phyloP scores from a whole-genome alignment of 176 grass and related monocot species.

The Luzula sylvatica region DNA sequence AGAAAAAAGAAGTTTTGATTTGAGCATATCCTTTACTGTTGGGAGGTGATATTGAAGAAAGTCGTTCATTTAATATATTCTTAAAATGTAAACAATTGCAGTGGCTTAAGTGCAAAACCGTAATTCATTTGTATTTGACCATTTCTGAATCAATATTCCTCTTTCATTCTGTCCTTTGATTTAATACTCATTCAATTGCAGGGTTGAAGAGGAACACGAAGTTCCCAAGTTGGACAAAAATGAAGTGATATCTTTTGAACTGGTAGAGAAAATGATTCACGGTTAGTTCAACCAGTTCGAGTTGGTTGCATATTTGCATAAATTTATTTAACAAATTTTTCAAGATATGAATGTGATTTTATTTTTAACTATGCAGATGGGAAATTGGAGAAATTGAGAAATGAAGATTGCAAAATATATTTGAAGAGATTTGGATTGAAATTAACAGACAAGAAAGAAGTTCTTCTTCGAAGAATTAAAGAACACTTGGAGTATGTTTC shows the following conservation, averaged over 20 bases:
- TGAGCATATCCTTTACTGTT: no score
- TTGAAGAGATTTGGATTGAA: slow-evolving; percentile 50
- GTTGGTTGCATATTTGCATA: no score
- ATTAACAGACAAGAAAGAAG: slow-evolving; percentile 53
- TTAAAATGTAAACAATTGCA: not conserved
- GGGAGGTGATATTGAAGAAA: no score
- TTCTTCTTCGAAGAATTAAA: slow-evolving; percentile 43
- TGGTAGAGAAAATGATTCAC: slow-evolving; percentile 24
- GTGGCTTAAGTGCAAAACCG: not conserved
- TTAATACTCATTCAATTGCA: not conserved
- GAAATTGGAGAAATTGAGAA: slow-evolving; percentile 44
- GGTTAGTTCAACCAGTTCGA: slow-evolving; percentile 8
- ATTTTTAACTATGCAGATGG: slow-evolving; percentile 23
- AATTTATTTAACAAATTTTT: no score
- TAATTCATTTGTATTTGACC: no score
- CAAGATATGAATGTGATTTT: no score
- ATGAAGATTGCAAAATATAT: slow-evolving; percentile 59
- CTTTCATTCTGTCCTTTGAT: no score
- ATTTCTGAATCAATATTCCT: no score
- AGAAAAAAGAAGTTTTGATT: no score
- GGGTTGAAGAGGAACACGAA: slow-evolving; percentile 1
- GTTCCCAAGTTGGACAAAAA: slow-evolving; percentile 9
- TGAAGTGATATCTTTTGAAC: slow-evolving; percentile 20
- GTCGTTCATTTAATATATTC: not conserved
- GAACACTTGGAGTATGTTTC: slow-evolving; percentile 37